Conservation (phyloP, 495 filamentous ascomycete genomes). For the Neurospora sp. region DNA sequence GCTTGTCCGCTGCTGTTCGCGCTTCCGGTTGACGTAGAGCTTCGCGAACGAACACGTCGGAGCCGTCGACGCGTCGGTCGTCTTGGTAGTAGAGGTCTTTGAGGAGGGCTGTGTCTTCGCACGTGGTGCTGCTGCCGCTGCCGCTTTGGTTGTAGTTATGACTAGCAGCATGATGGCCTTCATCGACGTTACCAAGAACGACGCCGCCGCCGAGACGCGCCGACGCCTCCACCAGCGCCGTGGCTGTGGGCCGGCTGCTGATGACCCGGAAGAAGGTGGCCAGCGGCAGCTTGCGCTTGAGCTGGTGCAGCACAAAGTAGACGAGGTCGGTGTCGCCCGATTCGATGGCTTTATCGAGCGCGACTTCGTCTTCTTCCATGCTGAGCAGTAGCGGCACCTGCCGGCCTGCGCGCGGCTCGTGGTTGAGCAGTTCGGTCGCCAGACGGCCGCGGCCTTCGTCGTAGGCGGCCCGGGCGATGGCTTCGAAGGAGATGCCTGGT, state of each 20-base stretch:
- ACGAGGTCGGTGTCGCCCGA: slow-evolving; percentile 91
- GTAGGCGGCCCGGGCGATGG: slow-evolving; percentile 88
- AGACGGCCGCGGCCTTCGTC: slow-evolving; percentile 83
- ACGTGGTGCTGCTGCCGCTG: background rate
- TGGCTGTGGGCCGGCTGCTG: slow-evolving; percentile 76
- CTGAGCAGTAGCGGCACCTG: slow-evolving; percentile 90
- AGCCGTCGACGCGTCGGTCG: slow-evolving; percentile 81
- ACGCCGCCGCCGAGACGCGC: slow-evolving; percentile 36
- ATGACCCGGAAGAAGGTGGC: slow-evolving; percentile 90
- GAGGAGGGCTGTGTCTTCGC: slow-evolving; percentile 68
- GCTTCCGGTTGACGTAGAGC: slow-evolving; percentile 57
- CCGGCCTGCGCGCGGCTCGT: slow-evolving; percentile 85
- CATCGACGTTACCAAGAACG: slow-evolving; percentile 1
- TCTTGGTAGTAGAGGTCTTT: slow-evolving; percentile 98
- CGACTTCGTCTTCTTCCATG: slow-evolving; percentile 94
- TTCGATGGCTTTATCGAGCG: slow-evolving; percentile 93
- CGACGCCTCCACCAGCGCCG: slow-evolving; percentile 78
- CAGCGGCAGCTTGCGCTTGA: slow-evolving; percentile 85
- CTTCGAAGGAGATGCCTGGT: slow-evolving; percentile 86
- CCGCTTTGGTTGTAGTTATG: background rate
- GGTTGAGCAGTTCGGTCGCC: slow-evolving; percentile 82
- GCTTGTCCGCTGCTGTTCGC: slow-evolving; percentile 59
- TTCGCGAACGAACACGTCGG: slow-evolving; percentile 77
- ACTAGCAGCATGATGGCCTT: background rate
- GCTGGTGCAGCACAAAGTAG: slow-evolving; percentile 75